These are phyloP conservation scores for Phytopythium montanum DNA, from an alignment of 352 stramenopile genomes.

Conservation along the genomic window DNA sequence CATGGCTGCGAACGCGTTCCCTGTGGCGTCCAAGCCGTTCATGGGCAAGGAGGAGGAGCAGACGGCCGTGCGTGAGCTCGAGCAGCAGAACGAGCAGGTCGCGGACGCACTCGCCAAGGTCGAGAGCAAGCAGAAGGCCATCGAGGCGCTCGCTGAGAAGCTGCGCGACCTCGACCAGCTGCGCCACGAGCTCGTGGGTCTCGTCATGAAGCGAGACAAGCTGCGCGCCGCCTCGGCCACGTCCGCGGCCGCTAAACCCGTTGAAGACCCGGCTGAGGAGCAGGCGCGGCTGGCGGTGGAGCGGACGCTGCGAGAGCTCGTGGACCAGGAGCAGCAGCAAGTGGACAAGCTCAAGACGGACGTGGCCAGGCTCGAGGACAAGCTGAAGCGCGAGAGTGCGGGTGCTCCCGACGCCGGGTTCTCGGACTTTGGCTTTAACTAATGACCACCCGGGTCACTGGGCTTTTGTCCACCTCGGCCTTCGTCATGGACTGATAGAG, in stretches of 20 bases:
- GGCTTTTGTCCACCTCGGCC: too few species aligned
- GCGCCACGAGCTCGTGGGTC: slow-evolving; percentile 59
- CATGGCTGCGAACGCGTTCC: slow-evolving; percentile 6
- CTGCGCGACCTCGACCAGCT: slow-evolving; percentile 70
- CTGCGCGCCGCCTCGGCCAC: slow-evolving; percentile 26
- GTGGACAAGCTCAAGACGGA: slow-evolving; percentile 56
- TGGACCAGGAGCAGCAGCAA: slow-evolving; percentile 51
- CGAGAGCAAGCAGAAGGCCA: slow-evolving; percentile 58
- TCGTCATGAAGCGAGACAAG: slow-evolving; percentile 68
- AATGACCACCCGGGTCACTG: too few species aligned
- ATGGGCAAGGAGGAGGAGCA: slow-evolving; percentile 56
- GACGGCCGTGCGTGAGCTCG: slow-evolving; percentile 42
- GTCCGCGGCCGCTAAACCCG: background rate
- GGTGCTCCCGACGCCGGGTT: too few species aligned
- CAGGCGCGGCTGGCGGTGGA: slow-evolving; percentile 39
- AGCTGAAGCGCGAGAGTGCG: slow-evolving; percentile 26
- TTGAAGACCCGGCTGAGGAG: slow-evolving; percentile 21
- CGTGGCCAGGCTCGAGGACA: slow-evolving; percentile 38
- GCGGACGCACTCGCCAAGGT: slow-evolving; percentile 34
- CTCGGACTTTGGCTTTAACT: too few species aligned
- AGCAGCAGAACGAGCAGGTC: slow-evolving; percentile 53
- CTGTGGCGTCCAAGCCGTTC: slow-evolving; percentile 35
- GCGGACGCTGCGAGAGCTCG: slow-evolving; percentile 42
- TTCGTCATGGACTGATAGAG: too few species aligned
- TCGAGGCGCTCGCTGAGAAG: slow-evolving; percentile 61